Percentiles rank a stretch among this genome's conserved stretches.
phyloP scores from a whole-genome alignment of 2,329 filamentous ascomycete genomes.

The Penicillium sp. region DNA sequence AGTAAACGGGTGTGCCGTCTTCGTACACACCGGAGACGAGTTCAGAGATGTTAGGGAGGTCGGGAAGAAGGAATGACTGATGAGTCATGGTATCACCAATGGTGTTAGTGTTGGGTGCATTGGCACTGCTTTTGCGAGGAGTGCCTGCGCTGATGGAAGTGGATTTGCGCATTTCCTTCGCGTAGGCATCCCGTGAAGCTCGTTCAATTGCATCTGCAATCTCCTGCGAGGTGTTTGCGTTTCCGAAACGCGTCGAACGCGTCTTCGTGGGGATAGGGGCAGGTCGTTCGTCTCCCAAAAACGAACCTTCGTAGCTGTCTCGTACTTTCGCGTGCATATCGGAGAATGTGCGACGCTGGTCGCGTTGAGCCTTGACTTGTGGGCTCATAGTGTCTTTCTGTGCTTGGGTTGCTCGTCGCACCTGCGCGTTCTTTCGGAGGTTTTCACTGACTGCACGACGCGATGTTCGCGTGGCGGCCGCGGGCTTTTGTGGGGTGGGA shows the following conservation, averaged over 20 bases:
- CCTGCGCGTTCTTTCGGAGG: constrained; percentile 43
- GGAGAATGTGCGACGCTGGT: constrained; percentile 52
- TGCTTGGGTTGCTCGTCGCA: constrained; percentile 41
- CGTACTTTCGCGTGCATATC: constrained; percentile 56
- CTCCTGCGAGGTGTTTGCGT: constrained; percentile 43
- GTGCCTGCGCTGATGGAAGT: constrained; percentile 20
- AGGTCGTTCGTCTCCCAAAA: constrained; percentile 52
- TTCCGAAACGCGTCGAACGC: constrained; percentile 57
- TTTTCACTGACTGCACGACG: constrained; percentile 37
- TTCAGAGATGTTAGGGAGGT: constrained; percentile 61
- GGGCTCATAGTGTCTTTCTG: constrained; percentile 44
- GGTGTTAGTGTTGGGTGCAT: constrained; percentile 30
- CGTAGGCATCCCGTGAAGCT: constrained; percentile 38
- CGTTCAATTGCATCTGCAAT: constrained; percentile 41
- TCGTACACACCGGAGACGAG: constrained; percentile 59
- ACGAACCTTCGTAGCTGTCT: constrained; percentile 53
- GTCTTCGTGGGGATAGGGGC: constrained; percentile 44
- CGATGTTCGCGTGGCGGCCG: constrained; percentile 29
- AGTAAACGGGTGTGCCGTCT: constrained; percentile 58
- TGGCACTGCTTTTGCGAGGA: constrained; percentile 24
- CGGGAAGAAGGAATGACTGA: constrained; percentile 62
- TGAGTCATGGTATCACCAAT: constrained; percentile 52
- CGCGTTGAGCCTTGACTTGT: constrained; percentile 38
- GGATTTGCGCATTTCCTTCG: constrained; percentile 31
- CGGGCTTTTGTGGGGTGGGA: constrained; percentile 39